Base-by-base conservation (phyloP, 306 rosid species). In the Mimosa bimucronata region DNA sequence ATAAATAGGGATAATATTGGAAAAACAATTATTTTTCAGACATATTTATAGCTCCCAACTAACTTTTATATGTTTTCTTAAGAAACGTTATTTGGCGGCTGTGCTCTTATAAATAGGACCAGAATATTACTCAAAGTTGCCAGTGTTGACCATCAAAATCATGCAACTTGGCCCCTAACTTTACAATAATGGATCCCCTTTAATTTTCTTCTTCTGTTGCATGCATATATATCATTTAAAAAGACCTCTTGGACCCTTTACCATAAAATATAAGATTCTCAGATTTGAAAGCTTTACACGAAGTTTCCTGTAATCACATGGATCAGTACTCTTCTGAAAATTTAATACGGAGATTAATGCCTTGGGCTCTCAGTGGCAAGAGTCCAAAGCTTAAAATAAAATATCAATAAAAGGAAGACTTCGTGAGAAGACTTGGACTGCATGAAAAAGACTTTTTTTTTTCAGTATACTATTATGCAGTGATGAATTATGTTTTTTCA, bases 81-180 rank as follows among this genome's bases (percentile, higher is more conserved):
- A n/a, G n/a, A n/a, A n/a, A n/a, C n/a, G n/a, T n/a, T n/a, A n/a
- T n/a, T n/a, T n/a, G n/a, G n/a, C n/a, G n/a, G n/a, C n/a, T n/a
- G n/a, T n/a, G n/a, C n/a, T n/a, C n/a, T n/a, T n/a, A n/a, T n/a
- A n/a, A n/a, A n/a, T n/a, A n/a, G n/a, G n/a, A n/a, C n/a, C n/a
- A n/a, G n/a, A n/a, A 7, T 50, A 60, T 38, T 7, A 7, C 23
- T 31, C 29, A 55, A 74, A 79, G 74, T 30, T 83, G 77, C 80
- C 69, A 64, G 50, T 23, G 40, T 83, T 74, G 74, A 68, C 77
- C 77, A 10, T 28, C 77, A 31, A 79, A 40, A 21, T 68, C 77
- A 74, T 40, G 64, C 87, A 61, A 79, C 75, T 69, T 75, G 87
- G 83, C 70, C 26, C 42, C 76, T 31, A 55, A 25, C 72, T 73